Evolutionary conservation across 441 rosid genomes (phyloP), one percentile per base, ranked within the genome.

Genomic region (Brassica hybrid): DNA sequence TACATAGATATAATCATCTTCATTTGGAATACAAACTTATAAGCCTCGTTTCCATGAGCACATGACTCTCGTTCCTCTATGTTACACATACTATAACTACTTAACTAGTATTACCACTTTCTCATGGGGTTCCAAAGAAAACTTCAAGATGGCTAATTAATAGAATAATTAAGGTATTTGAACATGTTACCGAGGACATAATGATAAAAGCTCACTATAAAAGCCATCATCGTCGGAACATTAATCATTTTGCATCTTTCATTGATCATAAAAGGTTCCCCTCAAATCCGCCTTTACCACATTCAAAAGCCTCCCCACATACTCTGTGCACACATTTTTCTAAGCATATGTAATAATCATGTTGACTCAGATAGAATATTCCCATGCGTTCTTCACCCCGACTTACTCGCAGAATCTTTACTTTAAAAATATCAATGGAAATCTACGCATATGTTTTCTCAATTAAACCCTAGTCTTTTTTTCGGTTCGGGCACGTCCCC

Each of bases 191-290:
- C n/a, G 27, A 64, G 3, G 52, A 54, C 59, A 27, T 60, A 19
- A 59, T 71, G 80, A 72, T 71, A 77, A 27, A 65, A 58, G 45
- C 65, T 67, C 65, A 52, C 76, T 61, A 77, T 61, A 77, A 76
- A 77, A 45, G 80, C 76, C 76, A 77, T 71, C 68, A 71, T 65
- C 68, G 76, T 71, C 80, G 80, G 80, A 32, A 77, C 80, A 77
- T 56, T 71, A 71, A 71, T 77, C 72, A 77, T 77, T 71, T 77
- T 77, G 76, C 76, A 57, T 65, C 80, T 77, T 76, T 77, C 71
- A 13, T 52, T 52, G 58, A 56, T 56, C 60, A 56, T 56, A 56
- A 56, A 56, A 56, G 12, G 60, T 56, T 56, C 60, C 60, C 60
- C 12, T 17, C 60, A 56, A 56, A 56, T 56, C 60, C 60, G 70